Evolutionary conservation across 2,329 filamentous ascomycete species (phyloP).

Genomic region (Drechmeria coniospora): DNA sequence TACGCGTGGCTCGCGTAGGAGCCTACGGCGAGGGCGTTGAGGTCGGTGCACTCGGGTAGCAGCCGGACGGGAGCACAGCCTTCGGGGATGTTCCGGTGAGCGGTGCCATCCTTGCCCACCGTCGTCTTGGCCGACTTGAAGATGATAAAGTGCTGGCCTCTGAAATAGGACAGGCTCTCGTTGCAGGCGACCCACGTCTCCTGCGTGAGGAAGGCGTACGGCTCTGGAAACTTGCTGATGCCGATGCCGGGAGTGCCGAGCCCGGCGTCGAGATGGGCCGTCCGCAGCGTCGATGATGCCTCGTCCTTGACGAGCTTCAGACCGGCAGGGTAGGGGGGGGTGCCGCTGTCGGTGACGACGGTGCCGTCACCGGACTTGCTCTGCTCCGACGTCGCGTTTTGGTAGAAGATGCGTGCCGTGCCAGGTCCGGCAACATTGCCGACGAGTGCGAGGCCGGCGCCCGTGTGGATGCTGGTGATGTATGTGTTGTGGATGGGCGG

Average conservation of each 20-base stretch:
- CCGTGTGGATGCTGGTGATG: constrained; percentile 23
- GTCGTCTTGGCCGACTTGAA: constrained; percentile 18
- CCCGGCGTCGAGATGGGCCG: constrained; percentile 13
- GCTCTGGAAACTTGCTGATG: constrained; percentile 15
- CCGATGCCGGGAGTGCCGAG: constrained; percentile 17
- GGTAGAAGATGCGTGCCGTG: constrained; percentile 24
- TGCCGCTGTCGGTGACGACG: constrained; percentile 23
- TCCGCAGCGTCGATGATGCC: constrained; percentile 14
- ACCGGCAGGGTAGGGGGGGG: constrained; percentile 20
- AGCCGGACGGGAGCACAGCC: constrained; percentile 24
- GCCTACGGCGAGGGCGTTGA: constrained; percentile 18
- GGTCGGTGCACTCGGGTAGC: constrained; percentile 23
- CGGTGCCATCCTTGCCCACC: constrained; percentile 6
- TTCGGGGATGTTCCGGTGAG: constrained; percentile 14
- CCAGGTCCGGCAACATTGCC: constrained; percentile 16
- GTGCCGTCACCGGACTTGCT: constrained; percentile 11
- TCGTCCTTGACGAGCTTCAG: constrained; percentile 13
- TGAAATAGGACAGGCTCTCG: constrained; percentile 22
- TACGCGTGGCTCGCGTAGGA: constrained; percentile 21
- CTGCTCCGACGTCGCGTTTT: constrained; percentile 27
- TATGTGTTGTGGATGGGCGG: constrained; percentile 22
- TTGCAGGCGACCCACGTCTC: constrained; percentile 27
- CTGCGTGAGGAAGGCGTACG: constrained; percentile 14
- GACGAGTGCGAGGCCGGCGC: constrained; percentile 22
- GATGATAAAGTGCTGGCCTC: constrained; percentile 15